Conservation (phyloP, 257 asterid species). For the Solanum raphanifolium region DNA sequence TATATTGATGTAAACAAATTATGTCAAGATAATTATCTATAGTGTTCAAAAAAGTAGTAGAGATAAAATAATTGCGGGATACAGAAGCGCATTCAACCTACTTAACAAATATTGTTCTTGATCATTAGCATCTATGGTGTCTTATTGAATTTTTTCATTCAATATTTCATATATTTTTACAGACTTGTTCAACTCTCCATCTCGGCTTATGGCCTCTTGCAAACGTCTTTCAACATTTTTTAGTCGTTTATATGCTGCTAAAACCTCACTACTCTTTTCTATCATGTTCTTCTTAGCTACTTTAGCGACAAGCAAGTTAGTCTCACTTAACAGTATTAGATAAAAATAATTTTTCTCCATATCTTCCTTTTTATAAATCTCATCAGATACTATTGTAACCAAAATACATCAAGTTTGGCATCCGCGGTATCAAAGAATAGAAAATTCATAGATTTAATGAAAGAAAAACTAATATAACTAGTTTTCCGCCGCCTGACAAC, state of each 20-base stretch:
- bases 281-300: slow-evolving; percentile 16
- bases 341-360: neutral
- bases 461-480: neutral
- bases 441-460: slow-evolving; percentile 15
- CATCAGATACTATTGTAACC: slow-evolving; percentile 16
- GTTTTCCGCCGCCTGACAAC: slow-evolving; percentile 12
- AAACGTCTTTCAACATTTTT: slow-evolving; percentile 12
- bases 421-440: slow-evolving; percentile 13
- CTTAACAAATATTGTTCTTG: slow-evolving; percentile 1
- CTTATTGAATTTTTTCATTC: neutral
- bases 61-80: neutral
- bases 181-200: neutral
- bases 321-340: slow-evolving; percentile 1
- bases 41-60: neutral
- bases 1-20: neutral
- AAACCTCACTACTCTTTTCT: slow-evolving; percentile 14
- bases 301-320: neutral
- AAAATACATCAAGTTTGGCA: slow-evolving; percentile 14
- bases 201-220: neutral
- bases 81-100: slow-evolving; percentile 15
- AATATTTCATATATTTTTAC: slow-evolving; percentile 10
- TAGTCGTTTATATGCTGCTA: slow-evolving; percentile 7
- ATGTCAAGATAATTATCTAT: neutral
- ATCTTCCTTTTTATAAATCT: slow-evolving; percentile 1
- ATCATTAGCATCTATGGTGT: neutral